Conservation (phyloP, 176 grass and related monocot genomes). For the Lolium rigidum region DNA sequence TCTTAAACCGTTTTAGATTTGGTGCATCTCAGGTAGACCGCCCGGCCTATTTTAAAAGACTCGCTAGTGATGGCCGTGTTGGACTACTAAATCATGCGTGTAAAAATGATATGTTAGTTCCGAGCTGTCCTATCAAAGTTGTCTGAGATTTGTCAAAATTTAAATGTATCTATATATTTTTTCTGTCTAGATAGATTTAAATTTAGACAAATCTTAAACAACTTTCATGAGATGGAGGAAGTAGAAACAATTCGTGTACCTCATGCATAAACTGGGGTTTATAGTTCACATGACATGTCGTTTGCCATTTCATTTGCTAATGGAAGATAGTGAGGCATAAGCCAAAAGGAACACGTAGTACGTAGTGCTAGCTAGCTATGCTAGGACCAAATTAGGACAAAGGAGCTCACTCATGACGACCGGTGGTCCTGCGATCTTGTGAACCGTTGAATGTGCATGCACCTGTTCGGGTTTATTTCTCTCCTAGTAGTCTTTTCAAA, state of each 20-base stretch:
- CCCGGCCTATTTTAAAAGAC: too few relatives aligned
- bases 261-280: neutral
- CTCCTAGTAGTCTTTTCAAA: neutral
- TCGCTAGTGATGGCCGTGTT: too few relatives aligned
- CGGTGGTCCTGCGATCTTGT: conserved; percentile 5
- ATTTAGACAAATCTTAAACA: too few relatives aligned
- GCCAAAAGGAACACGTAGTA: neutral
- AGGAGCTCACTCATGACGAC: conserved; percentile 2
- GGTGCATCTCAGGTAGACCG: too few relatives aligned
- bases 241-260: neutral
- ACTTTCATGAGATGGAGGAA: too few relatives aligned
- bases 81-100: too few relatives aligned
- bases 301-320: neutral
- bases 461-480: neutral
- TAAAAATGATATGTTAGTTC: too few relatives aligned
- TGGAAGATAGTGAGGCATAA: neutral
- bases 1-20: too few relatives aligned
- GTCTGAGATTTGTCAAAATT: too few relatives aligned
- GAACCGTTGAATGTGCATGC: conserved; percentile 9
- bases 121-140: too few relatives aligned
- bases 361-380: conserved; percentile 4
- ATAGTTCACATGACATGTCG: conserved; percentile 6
- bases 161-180: too few relatives aligned
- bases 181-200: too few relatives aligned
- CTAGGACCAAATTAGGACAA: conserved; percentile 25